Evolutionary conservation across 1,139 yeast species (phyloP), one percentile per base, ranked within the genome.

Genomic region (Debaryomycetaceae sp.): DNA sequence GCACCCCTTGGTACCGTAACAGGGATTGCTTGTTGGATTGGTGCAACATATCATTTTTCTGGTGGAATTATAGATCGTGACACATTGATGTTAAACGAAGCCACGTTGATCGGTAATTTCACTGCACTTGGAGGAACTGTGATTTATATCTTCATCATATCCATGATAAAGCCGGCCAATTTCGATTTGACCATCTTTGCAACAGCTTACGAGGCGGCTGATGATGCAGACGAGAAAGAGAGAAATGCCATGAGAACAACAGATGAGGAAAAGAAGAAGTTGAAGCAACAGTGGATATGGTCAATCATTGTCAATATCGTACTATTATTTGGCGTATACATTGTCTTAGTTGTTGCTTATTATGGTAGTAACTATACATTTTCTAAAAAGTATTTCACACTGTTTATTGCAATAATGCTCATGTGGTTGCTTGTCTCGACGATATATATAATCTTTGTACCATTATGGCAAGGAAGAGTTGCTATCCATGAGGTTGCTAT

Each of bases 321-420:
- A 36, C 37, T 66, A 14, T 39, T 67, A 9, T 38, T 65, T 37
- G 69, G 66, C 6, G 63, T 57, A 17, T 67, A 59, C 41, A 48
- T 69, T 5, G 34, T 53, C 47, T 13, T 47, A 1, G 42, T 42
- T 9, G 9, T 42, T 11, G 17, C 45, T 27, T 39, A 11, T 6
- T 42, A 42, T 33, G 42, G 45, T 14, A n/a, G 37, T 20, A 39
- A 42, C 14, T 42, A 42, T n/a, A 39, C 42, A 5, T 42, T 42
- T 22, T 34, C 42, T 2, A 42, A 77, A 62, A 64, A 61, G 45
- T 86, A 86, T 66, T 87, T 87, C 63, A 85, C 90, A 8, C 95
- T 93, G 45, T 87, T 95, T 95, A 76, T 87, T 45, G 78, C 75
- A 42, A 90, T 87, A 38, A 80, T 85, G 53, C 79, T 85, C 44